A percentile compares a stretch with the other conserved stretches of the same genome.
phyloP scores from a whole-genome alignment of 2,329 filamentous ascomycete genomes.

The Verticillium alfalfae region DNA sequence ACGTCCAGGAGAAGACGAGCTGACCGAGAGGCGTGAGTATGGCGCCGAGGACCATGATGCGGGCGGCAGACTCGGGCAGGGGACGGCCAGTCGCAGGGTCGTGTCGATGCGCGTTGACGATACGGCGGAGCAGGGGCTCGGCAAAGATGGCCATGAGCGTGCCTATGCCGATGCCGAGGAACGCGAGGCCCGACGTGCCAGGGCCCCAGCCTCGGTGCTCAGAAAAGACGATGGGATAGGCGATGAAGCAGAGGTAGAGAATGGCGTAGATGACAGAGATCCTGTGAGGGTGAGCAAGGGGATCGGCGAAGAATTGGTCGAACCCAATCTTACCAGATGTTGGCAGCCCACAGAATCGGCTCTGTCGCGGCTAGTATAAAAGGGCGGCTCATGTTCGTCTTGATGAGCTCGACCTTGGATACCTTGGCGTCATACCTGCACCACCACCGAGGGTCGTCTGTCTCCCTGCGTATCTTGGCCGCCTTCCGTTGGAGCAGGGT shows the following conservation, averaged over 20 bases:
- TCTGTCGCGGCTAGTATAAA: slow-evolving; percentile 74
- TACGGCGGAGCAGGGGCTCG: slow-evolving; percentile 67
- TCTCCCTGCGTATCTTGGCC: slow-evolving; percentile 58
- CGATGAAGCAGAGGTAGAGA: slow-evolving; percentile 84
- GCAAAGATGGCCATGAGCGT: slow-evolving; percentile 54
- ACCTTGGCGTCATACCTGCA: slow-evolving; percentile 71
- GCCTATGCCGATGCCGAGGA: slow-evolving; percentile 65
- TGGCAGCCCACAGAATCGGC: slow-evolving; percentile 71
- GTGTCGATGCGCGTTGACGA: slow-evolving; percentile 71
- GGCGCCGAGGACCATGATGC: slow-evolving; percentile 72
- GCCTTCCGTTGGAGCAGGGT: slow-evolving; percentile 63
- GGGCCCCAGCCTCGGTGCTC: slow-evolving; percentile 70
- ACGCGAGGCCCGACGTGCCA: slow-evolving; percentile 70
- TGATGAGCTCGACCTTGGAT: slow-evolving; percentile 61
- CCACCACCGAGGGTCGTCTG: slow-evolving; percentile 69
- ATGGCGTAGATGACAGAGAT: slow-evolving; percentile 83
- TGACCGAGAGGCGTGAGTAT: slow-evolving; percentile 72
- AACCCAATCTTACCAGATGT: slow-evolving; percentile 46
- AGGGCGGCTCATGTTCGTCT: slow-evolving; percentile 70
- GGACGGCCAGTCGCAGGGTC: slow-evolving; percentile 71
- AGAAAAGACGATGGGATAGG: slow-evolving; percentile 80
- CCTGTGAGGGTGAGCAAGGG: slow-evolving; percentile 20
- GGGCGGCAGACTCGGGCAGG: slow-evolving; percentile 74
- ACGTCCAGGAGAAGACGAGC: slow-evolving; percentile 86
- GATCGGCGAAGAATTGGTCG: too few relatives aligned